Evolutionary conservation across 768 basidiomycete species (phyloP), one percentile per base, ranked within the genome.

Genomic region (Strobilomyces echinocephalus): DNA sequence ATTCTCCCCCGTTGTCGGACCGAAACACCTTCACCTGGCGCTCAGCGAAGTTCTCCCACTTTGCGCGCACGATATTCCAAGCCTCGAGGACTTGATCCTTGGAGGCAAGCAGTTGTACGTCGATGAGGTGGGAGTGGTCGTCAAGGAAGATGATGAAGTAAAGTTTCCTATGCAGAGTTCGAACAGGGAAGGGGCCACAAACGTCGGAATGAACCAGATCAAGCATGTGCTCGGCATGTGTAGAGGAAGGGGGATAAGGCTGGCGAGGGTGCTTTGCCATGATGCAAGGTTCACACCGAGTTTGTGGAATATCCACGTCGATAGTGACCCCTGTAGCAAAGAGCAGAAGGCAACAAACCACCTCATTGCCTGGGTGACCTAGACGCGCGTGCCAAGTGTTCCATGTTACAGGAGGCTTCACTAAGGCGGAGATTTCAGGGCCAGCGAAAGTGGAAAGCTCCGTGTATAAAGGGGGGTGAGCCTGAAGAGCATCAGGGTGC

Each of bases 201-300:
- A 59, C 49, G 35, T 69, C 63, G 26, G 64, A 60, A 21, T 71
- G 70, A 2, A 69, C 46, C 0, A 69, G 50, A 0, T 68, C 61
- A 1, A 64, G 59, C 18, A 65, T 30, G 1, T 46, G 9, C 0
- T 16, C 7, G 0, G 62, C 60, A 8, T 42, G 34, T 3, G 4
- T 21, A 3, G 16, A 30, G 6, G 30, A 30, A 5, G 30, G 30
- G 1, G 30, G 30, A 9, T 30, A 9, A 30, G 30, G 30, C n/a
- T 20, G 9, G 18, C 8, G n/a, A 40, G 39, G 16, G 14, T 36
- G 35, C 12, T 36, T 36, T 5, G 35, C 11, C 35, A 36, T 5
- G 12, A 36, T 36, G 6, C 35, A 36, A 2, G 35, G 3, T 16
- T 40, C n/a, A 11, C 39, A 40, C 5, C 39, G n/a, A 21, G 14